Conservation (phyloP, 108 stramenopile genomes). For the Skeletonema costatum region DNA sequence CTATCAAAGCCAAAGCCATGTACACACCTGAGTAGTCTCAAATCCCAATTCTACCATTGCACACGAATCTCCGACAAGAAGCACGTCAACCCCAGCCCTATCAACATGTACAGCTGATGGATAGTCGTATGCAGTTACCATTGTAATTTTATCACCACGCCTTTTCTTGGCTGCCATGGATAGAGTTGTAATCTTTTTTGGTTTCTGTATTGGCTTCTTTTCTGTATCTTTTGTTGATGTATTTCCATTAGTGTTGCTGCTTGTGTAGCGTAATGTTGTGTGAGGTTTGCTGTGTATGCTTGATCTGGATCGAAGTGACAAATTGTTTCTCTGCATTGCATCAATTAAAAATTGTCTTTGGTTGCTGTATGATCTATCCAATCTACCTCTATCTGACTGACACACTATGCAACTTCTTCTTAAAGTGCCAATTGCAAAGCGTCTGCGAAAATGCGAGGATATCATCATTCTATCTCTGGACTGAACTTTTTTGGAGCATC, state of each 20-base stretch:
- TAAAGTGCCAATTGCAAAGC: not conserved
- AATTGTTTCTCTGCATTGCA: not conserved
- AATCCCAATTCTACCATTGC: constrained; percentile 96
- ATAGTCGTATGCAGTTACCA: constrained; percentile 99
- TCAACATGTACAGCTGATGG: constrained; percentile 97
- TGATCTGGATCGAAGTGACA: not conserved
- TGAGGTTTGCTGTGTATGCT: not conserved
- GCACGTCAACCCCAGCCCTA: constrained; percentile 93
- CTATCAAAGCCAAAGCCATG: not conserved
- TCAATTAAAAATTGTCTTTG: not conserved
- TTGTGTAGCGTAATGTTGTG: not conserved
- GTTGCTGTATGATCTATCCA: not conserved
- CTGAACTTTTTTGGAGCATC: no score
- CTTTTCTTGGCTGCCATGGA: constrained; percentile 80
- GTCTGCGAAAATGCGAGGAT: not conserved
- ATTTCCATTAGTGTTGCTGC: not conserved
- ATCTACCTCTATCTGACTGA: not conserved
- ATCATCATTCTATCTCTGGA: not conserved
- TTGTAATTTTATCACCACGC: constrained; percentile 83
- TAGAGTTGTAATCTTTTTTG: constrained; percentile 50
- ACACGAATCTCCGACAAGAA: constrained; percentile 92
- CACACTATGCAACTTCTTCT: not conserved
- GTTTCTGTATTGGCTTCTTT: constrained; percentile 2
- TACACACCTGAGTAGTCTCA: constrained; percentile 87
- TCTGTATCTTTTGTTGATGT: not conserved